Percentiles rank a stretch among this genome's conserved stretches.
Conservation (phyloP, 2,329 filamentous ascomycete genomes). For the Colletotrichum acutatum region DNA sequence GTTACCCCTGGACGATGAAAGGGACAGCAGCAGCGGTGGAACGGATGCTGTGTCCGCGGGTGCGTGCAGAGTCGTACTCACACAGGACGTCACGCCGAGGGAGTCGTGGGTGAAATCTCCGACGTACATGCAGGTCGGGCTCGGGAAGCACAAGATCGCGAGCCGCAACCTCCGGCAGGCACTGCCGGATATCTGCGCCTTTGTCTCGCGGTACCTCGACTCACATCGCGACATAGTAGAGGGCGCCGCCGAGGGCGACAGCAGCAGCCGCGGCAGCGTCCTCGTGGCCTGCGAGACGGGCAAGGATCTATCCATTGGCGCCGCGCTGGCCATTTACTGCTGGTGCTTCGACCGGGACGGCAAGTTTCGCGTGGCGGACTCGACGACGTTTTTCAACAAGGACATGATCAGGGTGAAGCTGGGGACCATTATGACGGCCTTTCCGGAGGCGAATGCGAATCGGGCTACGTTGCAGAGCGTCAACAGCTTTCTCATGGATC, state of each 20-base stretch:
- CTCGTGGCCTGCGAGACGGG: conserved; percentile 81
- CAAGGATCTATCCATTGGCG: conserved; percentile 82
- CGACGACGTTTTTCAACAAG: conserved; percentile 69
- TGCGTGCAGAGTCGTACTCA: conserved; percentile 56
- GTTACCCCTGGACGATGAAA: conserved; percentile 40
- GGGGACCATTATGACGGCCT: conserved; percentile 83
- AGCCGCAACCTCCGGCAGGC: conserved; percentile 84
- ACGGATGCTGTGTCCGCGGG: neutral
- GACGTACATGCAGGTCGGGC: conserved; percentile 65
- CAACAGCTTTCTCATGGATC: conserved; percentile 86
- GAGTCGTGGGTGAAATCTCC: conserved; percentile 53
- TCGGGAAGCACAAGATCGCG: conserved; percentile 80
- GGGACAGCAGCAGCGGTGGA: neutral
- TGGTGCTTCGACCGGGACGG: conserved; percentile 76
- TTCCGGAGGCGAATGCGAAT: conserved; percentile 84
- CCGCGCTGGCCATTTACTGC: conserved; percentile 81
- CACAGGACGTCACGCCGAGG: conserved; percentile 54
- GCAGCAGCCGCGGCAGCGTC: conserved; percentile 39
- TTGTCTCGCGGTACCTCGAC: conserved; percentile 57
- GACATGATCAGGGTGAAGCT: conserved; percentile 79
- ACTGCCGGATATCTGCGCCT: conserved; percentile 70
- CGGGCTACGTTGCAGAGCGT: conserved; percentile 89
- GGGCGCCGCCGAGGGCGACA: neutral
- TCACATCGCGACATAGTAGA: neutral
- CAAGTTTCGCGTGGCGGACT: conserved; percentile 42